These are phyloP conservation scores for Podila clonocystis DNA, from an alignment of 192 early-diverging fungal species.

Conservation along the genomic window DNA sequence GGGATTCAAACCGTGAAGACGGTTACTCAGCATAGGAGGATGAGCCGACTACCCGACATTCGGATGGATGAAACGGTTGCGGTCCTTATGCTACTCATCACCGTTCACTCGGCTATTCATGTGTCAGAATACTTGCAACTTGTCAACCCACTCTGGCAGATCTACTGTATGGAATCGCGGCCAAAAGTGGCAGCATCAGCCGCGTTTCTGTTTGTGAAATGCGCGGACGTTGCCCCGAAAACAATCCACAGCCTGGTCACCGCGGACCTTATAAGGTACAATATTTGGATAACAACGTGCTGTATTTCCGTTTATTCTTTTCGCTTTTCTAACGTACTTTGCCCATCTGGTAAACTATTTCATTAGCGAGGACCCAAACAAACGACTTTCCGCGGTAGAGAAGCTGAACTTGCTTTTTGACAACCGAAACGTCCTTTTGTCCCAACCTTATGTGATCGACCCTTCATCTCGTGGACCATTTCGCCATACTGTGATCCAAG, in stretches of 20 bases:
- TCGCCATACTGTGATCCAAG: slow-evolving; percentile 53
- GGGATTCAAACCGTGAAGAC: background rate
- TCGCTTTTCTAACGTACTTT: background rate
- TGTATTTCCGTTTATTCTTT: too few species aligned
- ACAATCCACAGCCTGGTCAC: slow-evolving; percentile 49
- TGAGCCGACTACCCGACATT: slow-evolving; percentile 45
- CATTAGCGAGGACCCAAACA: slow-evolving; percentile 47
- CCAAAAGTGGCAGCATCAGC: slow-evolving; percentile 53
- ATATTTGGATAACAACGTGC: too few species aligned
- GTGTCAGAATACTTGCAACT: slow-evolving; percentile 50
- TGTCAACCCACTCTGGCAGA: slow-evolving; percentile 55
- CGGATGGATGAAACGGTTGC: slow-evolving; percentile 55
- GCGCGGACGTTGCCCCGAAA: slow-evolving; percentile 62
- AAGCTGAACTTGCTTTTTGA: slow-evolving; percentile 58
- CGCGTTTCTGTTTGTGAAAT: slow-evolving; percentile 65
- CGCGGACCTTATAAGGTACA: slow-evolving; percentile 60
- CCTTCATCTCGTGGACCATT: slow-evolving; percentile 59
- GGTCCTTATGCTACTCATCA: slow-evolving; percentile 58
- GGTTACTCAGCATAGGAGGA: slow-evolving; percentile 22
- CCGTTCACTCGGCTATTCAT: slow-evolving; percentile 59
- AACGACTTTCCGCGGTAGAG: slow-evolving; percentile 48
- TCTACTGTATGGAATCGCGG: slow-evolving; percentile 58
- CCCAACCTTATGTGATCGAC: slow-evolving; percentile 57
- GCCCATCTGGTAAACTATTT: background rate
- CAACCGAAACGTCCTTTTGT: slow-evolving; percentile 57